Evolutionary conservation across 805 yeast species (phyloP), one percentile per base, ranked within the genome.

Genomic region (Schwanniomyces sp.): DNA sequence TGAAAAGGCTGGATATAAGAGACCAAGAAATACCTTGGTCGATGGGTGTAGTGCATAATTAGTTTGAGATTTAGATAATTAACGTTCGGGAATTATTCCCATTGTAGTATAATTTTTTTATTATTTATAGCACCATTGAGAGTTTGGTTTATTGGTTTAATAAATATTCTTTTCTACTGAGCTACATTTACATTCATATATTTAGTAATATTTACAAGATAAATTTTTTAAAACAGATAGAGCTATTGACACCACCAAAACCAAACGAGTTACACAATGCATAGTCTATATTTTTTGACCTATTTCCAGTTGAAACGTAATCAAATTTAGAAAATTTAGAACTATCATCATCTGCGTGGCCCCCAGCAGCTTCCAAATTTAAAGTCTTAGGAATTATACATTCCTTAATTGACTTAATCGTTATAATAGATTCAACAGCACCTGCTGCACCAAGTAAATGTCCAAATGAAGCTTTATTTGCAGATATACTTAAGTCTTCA

Each of bases 391-490:
- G 98, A 2, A 88, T 56, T 1, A 70, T 59, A 7, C 78, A 75
- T 3, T 81, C 63, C 34, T 78, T 63, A 40, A 92, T 57, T 0
- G 96, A 83, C 58, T 85, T 60, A 2, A 90, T 69, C 0, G 96
- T 83, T 63, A 89, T 88, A 1, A 91, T 83, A 3, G 95, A 81
- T 59, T 94, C 99, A 3, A 94, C 89, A 0, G 96, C 84, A 5
- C 99, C 99, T 0, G 99, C 94, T 1, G 96, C 99, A 1, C 99
- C 99, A 26, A 94, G 70, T 17, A 92, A 72, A 67, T 94, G 99
- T 0, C 99, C 99, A 36, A 88, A 86, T 0, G 97, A 81, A 1
- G 97, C 95, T 64, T 94, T 94, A 14, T 91, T 88, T 2, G 97
- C 87, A 1, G 94, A 82, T 1, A 94, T 81, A 38, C 75, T 72